Conservation (phyloP, 1,139 yeast genomes). For the Saccharomycopsis crataegensis region DNA sequence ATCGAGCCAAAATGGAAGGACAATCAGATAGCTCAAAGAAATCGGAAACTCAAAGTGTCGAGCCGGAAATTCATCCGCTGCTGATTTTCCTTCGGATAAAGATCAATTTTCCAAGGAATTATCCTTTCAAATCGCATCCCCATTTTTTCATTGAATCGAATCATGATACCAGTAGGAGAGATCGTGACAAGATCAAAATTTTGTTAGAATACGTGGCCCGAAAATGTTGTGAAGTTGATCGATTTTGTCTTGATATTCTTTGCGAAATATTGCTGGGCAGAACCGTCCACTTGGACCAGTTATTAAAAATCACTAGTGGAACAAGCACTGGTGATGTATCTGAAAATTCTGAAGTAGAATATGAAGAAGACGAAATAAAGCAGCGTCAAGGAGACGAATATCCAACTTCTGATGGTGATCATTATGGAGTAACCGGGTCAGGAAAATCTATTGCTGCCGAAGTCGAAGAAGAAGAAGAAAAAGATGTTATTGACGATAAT, state of each 20-base stretch:
- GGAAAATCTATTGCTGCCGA: no score
- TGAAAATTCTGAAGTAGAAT: no score
- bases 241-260: constrained; percentile 76
- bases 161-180: not conserved
- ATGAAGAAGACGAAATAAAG: no score
- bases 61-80: no score
- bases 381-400: not conserved
- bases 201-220: constrained; percentile 37
- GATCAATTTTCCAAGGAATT: constrained; percentile 58
- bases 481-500: not conserved
- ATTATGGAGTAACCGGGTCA: not conserved
- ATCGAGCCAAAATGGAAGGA: constrained; percentile 19
- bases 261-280: constrained; percentile 79
- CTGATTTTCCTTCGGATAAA: constrained; percentile 52
- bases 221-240: constrained; percentile 48
- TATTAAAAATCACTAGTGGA: not conserved
- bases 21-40: not conserved
- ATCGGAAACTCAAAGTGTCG: no score
- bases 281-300: constrained; percentile 44
- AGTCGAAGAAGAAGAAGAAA: not conserved
- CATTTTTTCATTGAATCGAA: not conserved
- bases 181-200: not conserved
- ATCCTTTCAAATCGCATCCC: constrained; percentile 51
- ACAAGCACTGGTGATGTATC: no score
- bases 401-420: not conserved